These are phyloP conservation scores for Chondrus crispus DNA, from an alignment of 23 red algal genomes.

Conservation along the genomic window DNA sequence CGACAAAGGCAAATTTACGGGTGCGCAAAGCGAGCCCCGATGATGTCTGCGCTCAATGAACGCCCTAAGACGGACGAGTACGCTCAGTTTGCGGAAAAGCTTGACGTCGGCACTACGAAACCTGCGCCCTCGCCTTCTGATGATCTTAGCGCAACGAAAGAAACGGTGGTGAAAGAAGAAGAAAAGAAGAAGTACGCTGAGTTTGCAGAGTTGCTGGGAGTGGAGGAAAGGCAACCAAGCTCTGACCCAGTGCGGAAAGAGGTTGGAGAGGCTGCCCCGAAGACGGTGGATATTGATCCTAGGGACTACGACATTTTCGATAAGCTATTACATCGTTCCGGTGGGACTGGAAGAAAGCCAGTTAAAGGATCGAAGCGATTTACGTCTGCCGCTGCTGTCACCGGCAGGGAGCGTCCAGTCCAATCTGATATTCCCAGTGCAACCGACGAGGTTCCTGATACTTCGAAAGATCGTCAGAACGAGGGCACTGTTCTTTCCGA, in stretches of 20 bases:
- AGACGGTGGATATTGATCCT: neutral
- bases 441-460: no score
- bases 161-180: neutral
- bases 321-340: neutral
- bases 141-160: neutral
- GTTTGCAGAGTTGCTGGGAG: neutral
- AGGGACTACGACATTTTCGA: slow-evolving; percentile 44
- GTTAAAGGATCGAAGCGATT: slow-evolving; percentile 36
- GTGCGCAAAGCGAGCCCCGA: no score
- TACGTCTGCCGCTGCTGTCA: no score
- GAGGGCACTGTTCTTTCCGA: no score
- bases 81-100: neutral
- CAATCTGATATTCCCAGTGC: no score
- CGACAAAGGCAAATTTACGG: no score
- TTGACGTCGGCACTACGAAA: neutral
- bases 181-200: neutral
- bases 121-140: no score
- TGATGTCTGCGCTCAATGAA: no score
- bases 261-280: neutral
- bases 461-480: no score
- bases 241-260: no score
- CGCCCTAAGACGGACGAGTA: neutral
- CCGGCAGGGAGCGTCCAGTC: no score
- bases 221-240: neutral
- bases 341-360: slow-evolving; percentile 28